Evolutionary conservation across 768 basidiomycete species (phyloP), one percentile per base, ranked within the genome.

Genomic region (Gautieria morchelliformis): DNA sequence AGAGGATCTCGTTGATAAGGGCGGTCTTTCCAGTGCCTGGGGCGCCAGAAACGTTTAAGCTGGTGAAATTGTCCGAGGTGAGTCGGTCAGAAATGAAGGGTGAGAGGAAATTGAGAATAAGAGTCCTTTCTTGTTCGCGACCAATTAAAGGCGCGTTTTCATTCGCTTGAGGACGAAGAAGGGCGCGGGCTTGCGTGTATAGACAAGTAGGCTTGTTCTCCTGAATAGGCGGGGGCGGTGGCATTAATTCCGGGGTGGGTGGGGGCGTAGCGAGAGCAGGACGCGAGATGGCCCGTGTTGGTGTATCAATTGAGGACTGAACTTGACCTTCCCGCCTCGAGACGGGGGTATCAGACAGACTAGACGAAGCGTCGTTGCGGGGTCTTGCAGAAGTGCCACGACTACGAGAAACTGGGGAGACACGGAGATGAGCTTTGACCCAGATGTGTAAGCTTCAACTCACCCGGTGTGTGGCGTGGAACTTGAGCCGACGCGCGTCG

Each of bases 21-120:
- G 90, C 92, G 1, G 91, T 94, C 73, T 95, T 95, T 19, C 92
- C 92, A 3, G 91, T 92, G 1, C 94, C 95, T 4, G 93, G 93
- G 1, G 91, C 82, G 10, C 95, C 95, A 9, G 93, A 94, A 53
- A 97, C 84, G 68, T 95, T 96, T 58, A 95, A 75, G 44, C 80
- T 77, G 10, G 80, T 74, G 17, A 20, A 19, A 27, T 71, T 65
- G 22, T 60, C 53, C 4, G 59, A 59, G 24, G 63, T 63, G 19
- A 64, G 65, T 46, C 66, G 63, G 46, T 68, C 58, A 19, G 65
- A 70, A 22, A 81, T 65, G 65, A 87, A 85, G 5, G 77, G 72
- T 20, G 71, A 64, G 62, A 91, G 66, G 70, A 91, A 93, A 11
- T 74, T 67, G 19, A 72, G 68, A 64, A 92, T 82, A 12, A 67